A percentile compares a stretch with the other conserved stretches of the same genome.
phyloP scores from a whole-genome alignment of 768 basidiomycete species.

The Jaapia argillacea region DNA sequence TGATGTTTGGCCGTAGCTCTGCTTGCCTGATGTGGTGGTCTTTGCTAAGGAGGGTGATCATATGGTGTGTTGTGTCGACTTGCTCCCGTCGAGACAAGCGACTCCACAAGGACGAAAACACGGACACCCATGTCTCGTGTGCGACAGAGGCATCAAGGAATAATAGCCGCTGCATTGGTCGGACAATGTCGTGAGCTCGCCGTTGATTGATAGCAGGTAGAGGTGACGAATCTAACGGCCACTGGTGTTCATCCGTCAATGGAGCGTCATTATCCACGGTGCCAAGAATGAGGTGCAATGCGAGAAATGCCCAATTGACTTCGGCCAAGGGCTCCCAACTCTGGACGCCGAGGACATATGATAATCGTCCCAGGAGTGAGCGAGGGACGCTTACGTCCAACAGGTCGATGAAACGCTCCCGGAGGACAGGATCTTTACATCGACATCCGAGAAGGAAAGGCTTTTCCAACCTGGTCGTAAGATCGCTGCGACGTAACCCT shows the following conservation, averaged over 20 bases:
- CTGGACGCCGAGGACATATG: conserved; percentile 88
- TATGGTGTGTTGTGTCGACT: conserved; percentile 76
- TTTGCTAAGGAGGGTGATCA: conserved; percentile 84
- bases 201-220: conserved; percentile 28
- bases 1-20: conserved; percentile 82
- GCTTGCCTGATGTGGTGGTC: conserved; percentile 90
- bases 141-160: conserved; percentile 72
- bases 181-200: conserved; percentile 46
- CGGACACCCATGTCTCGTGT: conserved; percentile 78
- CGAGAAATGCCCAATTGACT: conserved; percentile 90
- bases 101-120: conserved; percentile 82
- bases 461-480: conserved; percentile 88
- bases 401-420: conserved; percentile 83
- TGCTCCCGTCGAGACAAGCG: conserved; percentile 84
- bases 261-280: conserved; percentile 36
- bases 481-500: conserved; percentile 76
- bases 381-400: conserved; percentile 84
- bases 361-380: conserved; percentile 69
- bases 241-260: conserved; percentile 32
- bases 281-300: conserved; percentile 84
- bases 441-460: conserved; percentile 90
- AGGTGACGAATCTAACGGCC: conserved; percentile 21
- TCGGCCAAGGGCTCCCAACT: conserved; percentile 91
- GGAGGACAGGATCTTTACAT: conserved; percentile 65
- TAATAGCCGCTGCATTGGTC: conserved; percentile 72